Evolutionary conservation across 352 stramenopile genomes (phyloP).

Genomic region (Halophytophthora polymorphica): DNA sequence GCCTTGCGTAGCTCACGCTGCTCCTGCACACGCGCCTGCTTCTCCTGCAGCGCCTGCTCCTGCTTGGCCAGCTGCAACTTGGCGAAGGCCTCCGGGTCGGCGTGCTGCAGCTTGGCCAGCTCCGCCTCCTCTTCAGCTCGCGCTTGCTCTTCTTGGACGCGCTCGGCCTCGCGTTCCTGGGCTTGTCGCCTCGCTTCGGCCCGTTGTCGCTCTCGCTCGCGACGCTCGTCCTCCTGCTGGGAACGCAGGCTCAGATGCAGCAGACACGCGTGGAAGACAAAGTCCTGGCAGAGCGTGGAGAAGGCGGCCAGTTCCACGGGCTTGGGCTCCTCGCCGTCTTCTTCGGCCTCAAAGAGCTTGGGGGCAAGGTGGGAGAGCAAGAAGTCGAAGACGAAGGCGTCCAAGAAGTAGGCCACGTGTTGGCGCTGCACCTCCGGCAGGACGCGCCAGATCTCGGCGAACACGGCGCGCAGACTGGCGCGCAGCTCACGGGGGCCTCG

Average conservation of each 20-base stretch:
- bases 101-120: conserved; percentile 30
- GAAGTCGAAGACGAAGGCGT: conserved; percentile 67
- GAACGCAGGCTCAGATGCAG: conserved; percentile 45
- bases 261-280: conserved; percentile 54
- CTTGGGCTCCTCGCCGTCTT: conserved; percentile 12
- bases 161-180: conserved; percentile 19
- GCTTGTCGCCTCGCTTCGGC: conserved; percentile 14
- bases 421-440: conserved; percentile 48
- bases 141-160: conserved; percentile 12
- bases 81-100: conserved; percentile 41
- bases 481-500: conserved; percentile 40
- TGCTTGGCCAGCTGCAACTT: conserved; percentile 36
- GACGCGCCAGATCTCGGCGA: conserved; percentile 56
- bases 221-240: conserved; percentile 40
- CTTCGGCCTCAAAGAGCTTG: conserved; percentile 19
- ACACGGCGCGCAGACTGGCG: conserved; percentile 35
- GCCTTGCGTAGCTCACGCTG: conserved; percentile 48
- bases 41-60: conserved; percentile 26
- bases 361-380: conserved; percentile 42
- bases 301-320: conserved; percentile 67
- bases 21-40: conserved; percentile 27
- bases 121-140: conserved; percentile 25
- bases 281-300: conserved; percentile 46
- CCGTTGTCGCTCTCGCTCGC: conserved; percentile 7
- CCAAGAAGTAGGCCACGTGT: conserved; percentile 49